phyloP scores from a whole-genome alignment of 2,329 filamentous ascomycete genomes.

The Neofusicoccum laricinum region DNA sequence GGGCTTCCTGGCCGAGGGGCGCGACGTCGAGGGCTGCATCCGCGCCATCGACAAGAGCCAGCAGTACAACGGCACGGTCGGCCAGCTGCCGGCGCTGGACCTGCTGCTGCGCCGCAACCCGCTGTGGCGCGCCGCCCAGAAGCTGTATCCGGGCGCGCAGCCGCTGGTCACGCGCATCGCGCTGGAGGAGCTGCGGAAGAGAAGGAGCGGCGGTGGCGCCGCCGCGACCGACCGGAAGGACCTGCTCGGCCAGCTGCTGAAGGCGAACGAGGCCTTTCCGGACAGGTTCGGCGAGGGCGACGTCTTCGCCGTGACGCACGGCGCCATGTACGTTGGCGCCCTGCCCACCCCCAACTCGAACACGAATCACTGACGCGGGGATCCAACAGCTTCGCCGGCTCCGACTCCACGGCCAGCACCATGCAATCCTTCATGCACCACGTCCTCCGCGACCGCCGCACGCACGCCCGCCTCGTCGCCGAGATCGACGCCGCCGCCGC shows the following conservation, averaged over 20 bases:
- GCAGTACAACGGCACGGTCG: conserved; percentile 29
- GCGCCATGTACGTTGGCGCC: background rate
- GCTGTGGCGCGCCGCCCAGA: background rate
- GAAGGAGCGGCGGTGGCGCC: background rate
- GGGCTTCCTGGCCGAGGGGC: conserved; percentile 19
- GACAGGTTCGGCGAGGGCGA: conserved; percentile 4
- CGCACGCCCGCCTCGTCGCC: conserved; percentile 36
- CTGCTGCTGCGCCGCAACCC: conserved; percentile 2
- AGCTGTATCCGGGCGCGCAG: background rate
- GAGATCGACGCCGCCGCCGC: conserved; percentile 2
- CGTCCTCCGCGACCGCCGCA: conserved; percentile 26
- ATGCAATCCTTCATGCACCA: conserved; percentile 37
- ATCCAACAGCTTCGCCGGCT: conserved; percentile 34
- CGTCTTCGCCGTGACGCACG: conserved; percentile 10
- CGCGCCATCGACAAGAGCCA: conserved; percentile 19
- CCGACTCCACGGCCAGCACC: conserved; percentile 31
- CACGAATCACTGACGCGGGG: background rate
- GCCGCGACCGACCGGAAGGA: background rate
- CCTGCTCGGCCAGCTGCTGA: conserved; percentile 9
- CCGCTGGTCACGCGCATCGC: conserved; percentile 9
- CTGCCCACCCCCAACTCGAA: too few species aligned
- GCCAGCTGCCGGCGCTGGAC: conserved; percentile 16
- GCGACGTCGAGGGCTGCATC: conserved; percentile 20
- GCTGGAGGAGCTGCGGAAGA: conserved; percentile 4
- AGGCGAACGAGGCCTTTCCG: background rate